phyloP scores from a whole-genome alignment of 192 early-diverging fungal genomes.

The Glomus cerebriforme region DNA sequence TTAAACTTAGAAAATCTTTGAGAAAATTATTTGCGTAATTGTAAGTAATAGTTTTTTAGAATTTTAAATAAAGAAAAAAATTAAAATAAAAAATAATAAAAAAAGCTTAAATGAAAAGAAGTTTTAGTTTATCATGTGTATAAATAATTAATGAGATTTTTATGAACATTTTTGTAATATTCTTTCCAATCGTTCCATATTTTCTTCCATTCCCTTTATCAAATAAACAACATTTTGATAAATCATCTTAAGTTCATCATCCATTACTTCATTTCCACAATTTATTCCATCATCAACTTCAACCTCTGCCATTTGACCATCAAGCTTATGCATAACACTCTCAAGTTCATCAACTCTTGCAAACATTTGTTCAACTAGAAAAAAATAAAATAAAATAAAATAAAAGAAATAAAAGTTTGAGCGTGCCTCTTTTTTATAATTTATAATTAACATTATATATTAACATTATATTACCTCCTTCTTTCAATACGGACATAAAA shows the following conservation, averaged over 20 bases:
- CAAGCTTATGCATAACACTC: background rate
- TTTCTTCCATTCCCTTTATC: slow-evolving; percentile 2
- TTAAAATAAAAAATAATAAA: no score
- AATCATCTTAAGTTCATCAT: background rate
- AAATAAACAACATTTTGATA: background rate
- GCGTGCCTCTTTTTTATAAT: background rate
- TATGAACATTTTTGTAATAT: background rate
- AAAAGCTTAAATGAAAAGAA: no score
- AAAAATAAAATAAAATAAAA: background rate
- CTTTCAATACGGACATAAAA: background rate
- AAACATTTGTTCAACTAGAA: slow-evolving; percentile 2
- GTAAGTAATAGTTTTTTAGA: no score
- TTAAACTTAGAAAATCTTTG: no score
- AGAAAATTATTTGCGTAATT: no score
- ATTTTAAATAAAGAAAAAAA: no score
- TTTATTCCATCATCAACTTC: background rate
- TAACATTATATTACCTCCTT: background rate
- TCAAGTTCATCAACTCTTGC: background rate
- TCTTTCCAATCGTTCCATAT: background rate
- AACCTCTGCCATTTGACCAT: background rate
- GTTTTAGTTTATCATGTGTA: no score
- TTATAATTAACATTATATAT: background rate
- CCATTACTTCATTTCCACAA: background rate
- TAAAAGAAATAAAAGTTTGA: background rate
- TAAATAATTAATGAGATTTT: no score